Evolutionary conservation across 1,284 basidiomycete species (phyloP), one percentile per base, ranked within the genome.

Genomic region (Cryptococcus jaspeensis): DNA sequence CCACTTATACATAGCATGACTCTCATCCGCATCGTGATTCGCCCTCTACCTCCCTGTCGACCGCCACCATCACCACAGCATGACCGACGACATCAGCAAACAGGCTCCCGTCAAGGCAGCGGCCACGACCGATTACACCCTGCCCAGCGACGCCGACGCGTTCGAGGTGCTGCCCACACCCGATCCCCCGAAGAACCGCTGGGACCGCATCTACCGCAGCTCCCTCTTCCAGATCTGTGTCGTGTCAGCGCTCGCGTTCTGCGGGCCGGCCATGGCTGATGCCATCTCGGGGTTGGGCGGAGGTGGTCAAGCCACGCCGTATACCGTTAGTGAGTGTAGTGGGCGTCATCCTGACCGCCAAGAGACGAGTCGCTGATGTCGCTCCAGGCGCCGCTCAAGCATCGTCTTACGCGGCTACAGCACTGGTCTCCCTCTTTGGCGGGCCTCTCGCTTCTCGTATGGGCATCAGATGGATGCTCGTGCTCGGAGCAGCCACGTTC

Each of bases 401-500:
- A 36, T 48, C 53, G 3, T 53, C 51, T 16, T 60, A 60, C 43
- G 53, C 41, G 23, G 59, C 59, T 36, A 51, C 53, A 11, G 59
- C 59, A 16, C 20, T 56, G 35, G 54, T 61, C 28, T 61, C 58
- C 32, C 55, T 63, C 8, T 23, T 63, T 13, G 61, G 61, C 22
- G 61, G 61, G 28, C 58, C 61, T 23, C 37, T 63, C 15, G 58
- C 55, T 13, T 57, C 55, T 22, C 46, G 55, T 22, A 57, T 63
- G 54, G 61, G 61, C 52, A 60, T 60, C 48, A 60, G 55, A 32
- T 18, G 20, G 43, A 55, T 56, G 51, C 55, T 67, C 8, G 56
- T 67, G 35, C n/a, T 62, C 20, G 65, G 65, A 47, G 62, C 65
- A 12, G 28, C 55, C 3, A 64, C 62, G 12, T 67, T 67, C 45